phyloP scores from a whole-genome alignment of 768 basidiomycete genomes.

The Boletus reticuloceps region DNA sequence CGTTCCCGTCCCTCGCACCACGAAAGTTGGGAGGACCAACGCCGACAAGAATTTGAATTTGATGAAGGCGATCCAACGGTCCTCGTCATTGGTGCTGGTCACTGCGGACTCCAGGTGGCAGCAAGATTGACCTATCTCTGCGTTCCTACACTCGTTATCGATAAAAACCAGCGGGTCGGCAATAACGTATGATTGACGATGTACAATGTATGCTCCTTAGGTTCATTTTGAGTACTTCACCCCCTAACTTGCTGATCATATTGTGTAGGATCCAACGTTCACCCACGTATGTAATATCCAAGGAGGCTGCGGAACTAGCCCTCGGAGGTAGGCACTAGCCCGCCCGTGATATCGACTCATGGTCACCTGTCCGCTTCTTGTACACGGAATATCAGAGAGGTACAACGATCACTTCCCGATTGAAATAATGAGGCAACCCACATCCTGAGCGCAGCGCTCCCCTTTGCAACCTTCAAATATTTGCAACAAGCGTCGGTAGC shows the following conservation, averaged over 20 bases:
- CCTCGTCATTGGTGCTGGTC: conserved; percentile 62
- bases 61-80: conserved; percentile 50
- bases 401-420: conserved; percentile 27
- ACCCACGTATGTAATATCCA: conserved; percentile 27
- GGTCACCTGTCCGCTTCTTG: neutral
- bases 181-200: conserved; percentile 33
- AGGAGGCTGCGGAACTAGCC: neutral
- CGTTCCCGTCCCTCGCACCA: conserved; percentile 42
- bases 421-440: too few relatives aligned
- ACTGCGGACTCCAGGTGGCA: conserved; percentile 61
- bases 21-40: conserved; percentile 49
- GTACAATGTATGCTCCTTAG: conserved; percentile 16
- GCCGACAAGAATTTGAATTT: conserved; percentile 43
- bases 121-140: conserved; percentile 58
- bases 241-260: neutral
- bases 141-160: conserved; percentile 52
- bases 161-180: conserved; percentile 48
- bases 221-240: conserved; percentile 19
- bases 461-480: conserved; percentile 17
- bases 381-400: conserved; percentile 10
- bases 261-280: conserved; percentile 28
- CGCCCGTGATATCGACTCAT: neutral
- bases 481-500: conserved; percentile 6
- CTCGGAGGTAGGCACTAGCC: conserved; percentile 12
- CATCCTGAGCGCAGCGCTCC: conserved; percentile 19